These are phyloP conservation scores for Carallia brachiata DNA, from an alignment of 345 rosid species.

Conservation along the genomic window DNA sequence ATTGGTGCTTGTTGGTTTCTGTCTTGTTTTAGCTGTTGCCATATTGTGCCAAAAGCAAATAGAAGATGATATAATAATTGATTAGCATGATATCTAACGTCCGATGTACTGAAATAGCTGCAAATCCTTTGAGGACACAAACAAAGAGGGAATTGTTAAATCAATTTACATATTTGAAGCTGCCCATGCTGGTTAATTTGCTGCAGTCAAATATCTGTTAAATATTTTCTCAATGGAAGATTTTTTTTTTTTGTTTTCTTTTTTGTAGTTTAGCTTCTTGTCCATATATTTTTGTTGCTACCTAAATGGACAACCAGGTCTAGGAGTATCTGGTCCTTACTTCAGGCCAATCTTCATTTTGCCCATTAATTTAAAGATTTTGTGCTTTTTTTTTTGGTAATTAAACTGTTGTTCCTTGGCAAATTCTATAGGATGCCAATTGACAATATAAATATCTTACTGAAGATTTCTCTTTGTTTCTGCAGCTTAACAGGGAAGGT, in stretches of 20 bases:
- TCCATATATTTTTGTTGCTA: not conserved
- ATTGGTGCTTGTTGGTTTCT: not conserved
- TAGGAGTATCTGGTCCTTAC: not conserved
- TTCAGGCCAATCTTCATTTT: not conserved
- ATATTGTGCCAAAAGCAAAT: not conserved
- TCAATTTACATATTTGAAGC: not conserved
- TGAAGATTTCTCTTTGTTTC: slow-evolving; percentile 15
- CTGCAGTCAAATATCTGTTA: not conserved
- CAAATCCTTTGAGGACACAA: not conserved
- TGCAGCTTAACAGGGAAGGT: slow-evolving; percentile 83
- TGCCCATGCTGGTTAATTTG: slow-evolving; percentile 3
- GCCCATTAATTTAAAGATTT: not conserved
- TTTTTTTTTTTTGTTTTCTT: not conserved
- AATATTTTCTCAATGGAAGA: not conserved
- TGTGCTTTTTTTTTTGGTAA: not conserved
- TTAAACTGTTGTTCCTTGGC: slow-evolving; percentile 2
- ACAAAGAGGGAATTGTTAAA: not conserved
- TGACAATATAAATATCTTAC: not conserved
- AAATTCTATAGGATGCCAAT: slow-evolving; percentile 1
- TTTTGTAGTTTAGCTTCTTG: too few relatives aligned
- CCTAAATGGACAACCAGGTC: not conserved
- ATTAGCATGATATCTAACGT: not conserved
- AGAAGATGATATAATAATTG: slow-evolving; percentile 1
- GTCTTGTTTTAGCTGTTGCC: not conserved
- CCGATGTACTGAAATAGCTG: not conserved